Base-by-base conservation (phyloP, 106 monocot genomes). In the Gastrodia elata region DNA sequence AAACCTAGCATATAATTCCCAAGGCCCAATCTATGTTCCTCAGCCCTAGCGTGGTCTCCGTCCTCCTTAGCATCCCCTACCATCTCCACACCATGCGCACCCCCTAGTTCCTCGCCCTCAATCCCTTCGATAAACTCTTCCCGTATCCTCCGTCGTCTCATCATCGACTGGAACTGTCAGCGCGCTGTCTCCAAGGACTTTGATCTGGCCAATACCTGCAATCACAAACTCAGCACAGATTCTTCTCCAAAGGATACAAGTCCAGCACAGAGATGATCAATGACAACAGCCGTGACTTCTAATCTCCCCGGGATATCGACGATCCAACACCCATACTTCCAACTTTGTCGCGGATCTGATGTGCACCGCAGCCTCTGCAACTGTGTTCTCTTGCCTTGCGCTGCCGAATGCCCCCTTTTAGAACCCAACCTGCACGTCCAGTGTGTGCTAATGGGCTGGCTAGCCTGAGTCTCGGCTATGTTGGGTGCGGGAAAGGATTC, bases 51-150 rank as follows among this genome's bases (percentile, higher is more conserved):
- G 88, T 99, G 6, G 24, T 93, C n/a, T 68, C 75, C 42, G 98
- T 99, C 26, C 68, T 87, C 11, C 88, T 86, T 8, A 93, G 93
- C 75, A 77, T 69, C 18, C 68, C 71, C 49, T 99, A 93, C 78
- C 72, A 93, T 59, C 91, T 99, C n/a, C 98, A 99, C 80, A 99
- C 98, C 1, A 99, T 93, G 24, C 86, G 93, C 28, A 88, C 93
- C 9, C 93, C 93, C 15, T 86, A 93, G 82, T 99, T 99, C 73
- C 83, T 99, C 44, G 91, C 88, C 39, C 77, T 99, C 38, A 80
- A 87, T 71, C 9, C 42, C 30, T 32, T 39, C 14, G 43, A 32
- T 33, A 68, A 68, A 36, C 9, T 85, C 24, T 76, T 42, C 83
- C 87, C 27, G 48, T 74, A 71, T 81, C 87, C 22, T 68, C 69